These are phyloP conservation scores for Rubus idaeus DNA, from an alignment of 306 rosid genomes.

Conservation along the genomic window DNA sequence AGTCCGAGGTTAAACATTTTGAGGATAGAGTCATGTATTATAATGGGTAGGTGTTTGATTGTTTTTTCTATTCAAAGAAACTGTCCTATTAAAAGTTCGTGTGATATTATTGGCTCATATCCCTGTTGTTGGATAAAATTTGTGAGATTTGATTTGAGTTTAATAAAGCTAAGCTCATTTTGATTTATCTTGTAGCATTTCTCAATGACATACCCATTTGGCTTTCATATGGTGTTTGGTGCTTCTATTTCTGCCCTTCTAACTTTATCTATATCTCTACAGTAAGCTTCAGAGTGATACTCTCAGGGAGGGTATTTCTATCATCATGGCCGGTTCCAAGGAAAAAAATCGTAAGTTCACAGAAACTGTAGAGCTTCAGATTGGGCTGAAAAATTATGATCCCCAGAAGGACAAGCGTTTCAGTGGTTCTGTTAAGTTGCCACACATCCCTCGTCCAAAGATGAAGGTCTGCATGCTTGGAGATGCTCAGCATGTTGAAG, in stretches of 20 bases:
- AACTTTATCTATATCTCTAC: background rate
- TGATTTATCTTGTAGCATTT: background rate
- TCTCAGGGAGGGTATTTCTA: slow-evolving; percentile 62
- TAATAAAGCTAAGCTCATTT: background rate
- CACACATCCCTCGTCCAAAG: slow-evolving; percentile 84
- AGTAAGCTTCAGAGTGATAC: slow-evolving; percentile 88
- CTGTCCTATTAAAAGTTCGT: too few relatives aligned
- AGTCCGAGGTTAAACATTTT: background rate
- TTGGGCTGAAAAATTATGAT: slow-evolving; percentile 80
- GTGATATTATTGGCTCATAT: too few relatives aligned
- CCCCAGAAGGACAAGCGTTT: slow-evolving; percentile 93
- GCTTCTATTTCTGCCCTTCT: background rate
- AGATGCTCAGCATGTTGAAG: slow-evolving; percentile 89
- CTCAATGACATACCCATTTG: background rate
- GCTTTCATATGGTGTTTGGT: background rate
- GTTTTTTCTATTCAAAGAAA: background rate
- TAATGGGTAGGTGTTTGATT: background rate
- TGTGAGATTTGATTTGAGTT: background rate
- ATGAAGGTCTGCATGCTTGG: slow-evolving; percentile 94
- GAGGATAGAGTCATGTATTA: background rate
- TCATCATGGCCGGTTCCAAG: slow-evolving; percentile 46
- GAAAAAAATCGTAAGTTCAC: slow-evolving; percentile 62
- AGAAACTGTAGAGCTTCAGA: slow-evolving; percentile 84
- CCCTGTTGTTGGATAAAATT: too few relatives aligned
- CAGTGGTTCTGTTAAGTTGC: slow-evolving; percentile 80